Conservation (phyloP, 2,329 filamentous ascomycete genomes). For the Pseudogymnoascus sp. region DNA sequence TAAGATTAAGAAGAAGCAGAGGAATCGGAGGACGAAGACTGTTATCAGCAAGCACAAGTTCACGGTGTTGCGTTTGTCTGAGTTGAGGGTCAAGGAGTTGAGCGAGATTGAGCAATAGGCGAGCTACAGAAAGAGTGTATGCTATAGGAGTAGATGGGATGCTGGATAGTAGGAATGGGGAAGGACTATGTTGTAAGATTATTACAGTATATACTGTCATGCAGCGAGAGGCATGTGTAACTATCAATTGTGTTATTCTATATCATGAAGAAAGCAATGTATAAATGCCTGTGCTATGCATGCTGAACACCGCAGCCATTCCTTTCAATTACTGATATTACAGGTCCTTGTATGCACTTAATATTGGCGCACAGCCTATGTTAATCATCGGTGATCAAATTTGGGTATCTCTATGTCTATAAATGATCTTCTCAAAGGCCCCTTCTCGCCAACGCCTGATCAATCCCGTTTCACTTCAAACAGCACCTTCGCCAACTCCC, state of each 20-base stretch:
- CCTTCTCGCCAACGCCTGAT: not conserved
- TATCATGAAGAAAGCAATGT: not conserved
- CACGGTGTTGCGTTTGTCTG: slow-evolving; percentile 77
- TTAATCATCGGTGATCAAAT: not conserved
- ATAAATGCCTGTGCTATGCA: not conserved
- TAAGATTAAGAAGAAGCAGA: slow-evolving; percentile 77
- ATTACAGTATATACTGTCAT: slow-evolving; percentile 8
- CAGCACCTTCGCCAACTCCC: slow-evolving; percentile 45
- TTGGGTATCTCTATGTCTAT: not conserved
- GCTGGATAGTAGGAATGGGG: not conserved
- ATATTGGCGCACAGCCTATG: not conserved
- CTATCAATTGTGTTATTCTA: slow-evolving; percentile 9
- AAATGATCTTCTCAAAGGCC: not conserved
- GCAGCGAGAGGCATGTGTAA: slow-evolving; percentile 3
- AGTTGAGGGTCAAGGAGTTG: slow-evolving; percentile 49
- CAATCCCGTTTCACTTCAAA: slow-evolving; percentile 37
- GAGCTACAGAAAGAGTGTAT: not conserved
- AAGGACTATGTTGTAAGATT: slow-evolving; percentile 4
- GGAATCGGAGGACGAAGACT: slow-evolving; percentile 63
- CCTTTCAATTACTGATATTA: too few relatives aligned
- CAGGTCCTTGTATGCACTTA: not conserved
- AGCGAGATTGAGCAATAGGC: slow-evolving; percentile 33
- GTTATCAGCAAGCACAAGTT: slow-evolving; percentile 87
- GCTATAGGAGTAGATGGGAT: not conserved
- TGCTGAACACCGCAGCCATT: not conserved